Conservation (phyloP, 148 eudicot species). For the Dysphania ambrosioides region DNA sequence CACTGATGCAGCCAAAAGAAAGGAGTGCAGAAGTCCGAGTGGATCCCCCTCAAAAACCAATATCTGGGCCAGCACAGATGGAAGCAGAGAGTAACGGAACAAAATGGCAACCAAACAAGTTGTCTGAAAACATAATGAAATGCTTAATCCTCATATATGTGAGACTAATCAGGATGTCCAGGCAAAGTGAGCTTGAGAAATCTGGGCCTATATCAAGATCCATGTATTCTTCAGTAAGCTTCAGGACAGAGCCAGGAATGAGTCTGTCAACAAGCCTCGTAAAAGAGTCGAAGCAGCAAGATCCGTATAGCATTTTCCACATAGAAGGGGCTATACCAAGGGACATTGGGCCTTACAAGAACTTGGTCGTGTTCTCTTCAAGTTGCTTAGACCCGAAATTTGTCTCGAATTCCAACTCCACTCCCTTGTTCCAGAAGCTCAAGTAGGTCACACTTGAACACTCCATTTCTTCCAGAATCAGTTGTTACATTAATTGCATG, state of each 20-base stretch:
- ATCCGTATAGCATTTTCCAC: constrained; percentile 74
- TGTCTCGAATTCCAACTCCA: constrained; percentile 63
- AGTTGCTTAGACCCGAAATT: constrained; percentile 71
- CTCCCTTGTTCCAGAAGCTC: constrained; percentile 64
- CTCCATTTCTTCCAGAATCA: not conserved
- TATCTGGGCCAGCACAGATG: constrained; percentile 29
- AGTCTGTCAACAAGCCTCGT: constrained; percentile 40
- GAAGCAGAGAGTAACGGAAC: constrained; percentile 42
- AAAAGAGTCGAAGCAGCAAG: constrained; percentile 74
- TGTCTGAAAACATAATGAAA: constrained; percentile 86
- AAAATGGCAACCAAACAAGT: constrained; percentile 68
- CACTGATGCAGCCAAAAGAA: constrained; percentile 42
- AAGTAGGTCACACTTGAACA: constrained; percentile 37
- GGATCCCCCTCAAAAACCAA: constrained; percentile 34
- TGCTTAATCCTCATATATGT: constrained; percentile 67
- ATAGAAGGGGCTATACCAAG: constrained; percentile 64
- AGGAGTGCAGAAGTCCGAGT: constrained; percentile 32
- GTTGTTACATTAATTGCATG: not conserved
- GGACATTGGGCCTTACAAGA: constrained; percentile 93
- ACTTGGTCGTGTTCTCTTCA: constrained; percentile 69
- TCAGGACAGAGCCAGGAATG: constrained; percentile 45
- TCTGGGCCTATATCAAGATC: constrained; percentile 69
- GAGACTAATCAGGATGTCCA: constrained; percentile 65
- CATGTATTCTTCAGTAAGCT: constrained; percentile 48
- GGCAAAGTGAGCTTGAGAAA: constrained; percentile 74